Evolutionary conservation across 257 asterid genomes (phyloP), one percentile per base, ranked within the genome.

Genomic region (Datura wrightii): DNA sequence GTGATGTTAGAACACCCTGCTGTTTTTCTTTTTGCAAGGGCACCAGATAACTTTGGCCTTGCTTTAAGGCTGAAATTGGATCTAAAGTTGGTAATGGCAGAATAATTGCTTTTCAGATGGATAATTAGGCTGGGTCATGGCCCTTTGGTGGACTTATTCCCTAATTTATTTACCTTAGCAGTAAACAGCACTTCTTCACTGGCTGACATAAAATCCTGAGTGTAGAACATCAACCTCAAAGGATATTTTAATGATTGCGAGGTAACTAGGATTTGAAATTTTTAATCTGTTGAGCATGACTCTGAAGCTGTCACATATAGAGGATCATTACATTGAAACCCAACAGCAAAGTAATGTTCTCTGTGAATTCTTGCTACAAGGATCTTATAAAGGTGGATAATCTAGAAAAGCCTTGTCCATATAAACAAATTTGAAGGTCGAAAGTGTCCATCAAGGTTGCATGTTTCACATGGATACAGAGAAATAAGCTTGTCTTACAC

Each of bases 311-410:
- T 70, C 31, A 39, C 15, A 70, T 16, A 41, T 42, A 7, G 24
- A 70, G 24, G 79, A 70, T 70, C 53, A 69, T 69, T 39, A 70
- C 79, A 70, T 70, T 54, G 79, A 8, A n/a, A 42, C 52, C 54
- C 53, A 41, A 18, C 15, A 41, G 53, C 14, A 70, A 70, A 70
- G 14, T n/a, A 16, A 42, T 39, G 53, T 16, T 70, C 36, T 8
- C 79, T 18, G 34, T 70, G 53, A 69, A 15, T 69, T 69, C 79
- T 39, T 69, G 34, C 79, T 69, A 41, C 79, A 70, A 41, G 15
- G 13, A 41, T 39, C 79, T 18, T 42, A 41, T 8, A 70, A 41
- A 41, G 79, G 79, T 70, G 53, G 53, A 18, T 9, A 39, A 41
- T 16, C 24, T 41, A 70, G 36, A 15, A n/a, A 70, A 70, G 36